These are phyloP conservation scores for Penicillium vulpinum DNA, from an alignment of 2,329 filamentous ascomycete genomes.

Conservation along the genomic window DNA sequence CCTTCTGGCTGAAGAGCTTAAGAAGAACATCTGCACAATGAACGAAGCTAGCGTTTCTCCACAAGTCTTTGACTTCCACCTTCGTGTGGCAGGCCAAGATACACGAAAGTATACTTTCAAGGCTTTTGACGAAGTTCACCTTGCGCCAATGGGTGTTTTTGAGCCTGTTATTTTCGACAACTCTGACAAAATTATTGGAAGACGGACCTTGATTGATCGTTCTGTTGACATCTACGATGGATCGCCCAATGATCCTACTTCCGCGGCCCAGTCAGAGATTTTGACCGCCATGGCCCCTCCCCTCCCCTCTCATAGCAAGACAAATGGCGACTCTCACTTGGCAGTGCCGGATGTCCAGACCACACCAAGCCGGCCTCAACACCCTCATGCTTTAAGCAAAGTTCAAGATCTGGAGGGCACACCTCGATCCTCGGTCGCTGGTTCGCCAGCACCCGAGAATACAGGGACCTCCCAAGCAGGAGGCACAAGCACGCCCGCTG, in stretches of 20 bases:
- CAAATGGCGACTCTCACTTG: slow-evolving; percentile 41
- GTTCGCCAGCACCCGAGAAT: slow-evolving; percentile 82
- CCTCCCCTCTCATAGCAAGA: slow-evolving; percentile 27
- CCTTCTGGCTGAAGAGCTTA: slow-evolving; percentile 89
- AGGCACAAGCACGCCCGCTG: slow-evolving; percentile 44
- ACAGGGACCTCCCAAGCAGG: slow-evolving; percentile 64
- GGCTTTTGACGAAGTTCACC: slow-evolving; percentile 91
- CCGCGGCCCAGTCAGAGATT: slow-evolving; percentile 74
- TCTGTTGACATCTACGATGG: slow-evolving; percentile 94
- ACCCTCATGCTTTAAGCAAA: slow-evolving; percentile 69
- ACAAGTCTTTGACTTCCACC: slow-evolving; percentile 84
- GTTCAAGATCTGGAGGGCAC: slow-evolving; percentile 70
- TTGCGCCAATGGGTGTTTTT: slow-evolving; percentile 95
- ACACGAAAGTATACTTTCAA: slow-evolving; percentile 95
- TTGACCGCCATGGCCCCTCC: slow-evolving; percentile 53
- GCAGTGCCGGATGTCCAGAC: slow-evolving; percentile 36
- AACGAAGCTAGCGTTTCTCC: slow-evolving; percentile 86
- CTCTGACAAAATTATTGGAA: slow-evolving; percentile 72
- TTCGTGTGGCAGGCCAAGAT: slow-evolving; percentile 82
- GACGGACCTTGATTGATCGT: slow-evolving; percentile 77
- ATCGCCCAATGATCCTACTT: slow-evolving; percentile 86
- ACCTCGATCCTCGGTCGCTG: slow-evolving; percentile 80
- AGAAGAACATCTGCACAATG: slow-evolving; percentile 89
- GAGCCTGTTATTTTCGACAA: slow-evolving; percentile 86
- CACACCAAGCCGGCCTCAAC: slow-evolving; percentile 56